Evolutionary conservation across 148 eudicot genomes (phyloP).

Genomic region (Dianthus caryophyllus): DNA sequence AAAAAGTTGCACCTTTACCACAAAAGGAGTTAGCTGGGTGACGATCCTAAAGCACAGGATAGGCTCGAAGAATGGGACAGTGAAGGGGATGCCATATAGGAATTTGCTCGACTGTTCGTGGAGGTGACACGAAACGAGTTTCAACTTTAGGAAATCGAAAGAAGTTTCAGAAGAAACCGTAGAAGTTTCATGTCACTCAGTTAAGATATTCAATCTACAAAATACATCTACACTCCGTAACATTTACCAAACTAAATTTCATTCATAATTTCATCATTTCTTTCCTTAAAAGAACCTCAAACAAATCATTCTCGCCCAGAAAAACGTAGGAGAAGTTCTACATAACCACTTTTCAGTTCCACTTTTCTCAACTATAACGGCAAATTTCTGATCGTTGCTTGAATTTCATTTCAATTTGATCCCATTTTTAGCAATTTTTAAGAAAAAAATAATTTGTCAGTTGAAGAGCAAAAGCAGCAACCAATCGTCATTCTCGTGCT

Average conservation of each 20-base stretch:
- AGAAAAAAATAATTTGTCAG: slow-evolving; percentile 29
- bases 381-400: no score
- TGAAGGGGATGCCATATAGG: slow-evolving; percentile 45
- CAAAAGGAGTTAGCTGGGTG: slow-evolving; percentile 67
- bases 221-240: no score
- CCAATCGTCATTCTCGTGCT: slow-evolving; percentile 29
- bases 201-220: no score
- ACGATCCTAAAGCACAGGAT: slow-evolving; percentile 53
- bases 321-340: no score
- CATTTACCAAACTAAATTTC: no score
- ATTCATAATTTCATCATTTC: no score
- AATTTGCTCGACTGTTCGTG: slow-evolving; percentile 63
- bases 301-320: no score
- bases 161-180: slow-evolving; percentile 57
- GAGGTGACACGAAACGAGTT: slow-evolving; percentile 75
- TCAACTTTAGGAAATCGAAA: slow-evolving; percentile 81
- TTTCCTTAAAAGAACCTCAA: no score
- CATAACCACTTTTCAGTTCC: no score
- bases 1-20: slow-evolving; percentile 56
- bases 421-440: no score
- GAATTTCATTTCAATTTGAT: no score
- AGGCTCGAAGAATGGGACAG: slow-evolving; percentile 57
- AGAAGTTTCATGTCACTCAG: slow-evolving; percentile 55
- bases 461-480: slow-evolving; percentile 36
- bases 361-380: no score